These are phyloP conservation scores for Galerina sulciceps DNA, from an alignment of 768 basidiomycete genomes.

Conservation along the genomic window DNA sequence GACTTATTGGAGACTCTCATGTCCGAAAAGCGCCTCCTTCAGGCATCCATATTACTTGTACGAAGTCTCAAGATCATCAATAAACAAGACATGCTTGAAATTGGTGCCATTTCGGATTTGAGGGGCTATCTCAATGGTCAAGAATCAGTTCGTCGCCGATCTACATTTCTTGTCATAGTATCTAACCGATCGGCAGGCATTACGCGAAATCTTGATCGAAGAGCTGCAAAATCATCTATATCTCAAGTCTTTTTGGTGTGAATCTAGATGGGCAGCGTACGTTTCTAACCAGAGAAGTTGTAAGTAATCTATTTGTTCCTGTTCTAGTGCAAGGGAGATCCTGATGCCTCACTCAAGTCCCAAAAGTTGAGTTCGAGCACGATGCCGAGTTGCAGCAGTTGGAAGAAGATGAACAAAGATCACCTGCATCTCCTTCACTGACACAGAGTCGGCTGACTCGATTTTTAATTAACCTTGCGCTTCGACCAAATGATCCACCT, in stretches of 20 bases:
- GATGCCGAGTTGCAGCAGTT: slow-evolving; percentile 37
- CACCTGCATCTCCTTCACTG: slow-evolving; percentile 42
- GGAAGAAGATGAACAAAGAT: slow-evolving; percentile 33
- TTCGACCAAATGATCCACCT: slow-evolving; percentile 81
- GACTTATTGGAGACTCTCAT: slow-evolving; percentile 93
- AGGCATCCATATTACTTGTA: slow-evolving; percentile 86
- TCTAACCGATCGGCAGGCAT: slow-evolving; percentile 52
- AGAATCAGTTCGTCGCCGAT: slow-evolving; percentile 65
- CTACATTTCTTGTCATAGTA: slow-evolving; percentile 2
- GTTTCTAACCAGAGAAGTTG: slow-evolving; percentile 76
- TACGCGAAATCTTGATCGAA: slow-evolving; percentile 92
- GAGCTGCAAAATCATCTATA: slow-evolving; percentile 98
- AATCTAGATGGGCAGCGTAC: slow-evolving; percentile 89
- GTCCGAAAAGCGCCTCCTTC: slow-evolving; percentile 90
- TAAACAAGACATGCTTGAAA: slow-evolving; percentile 90
- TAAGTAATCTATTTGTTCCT: slow-evolving; percentile 41
- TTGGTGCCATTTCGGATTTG: slow-evolving; percentile 92
- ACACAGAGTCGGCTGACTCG: slow-evolving; percentile 57
- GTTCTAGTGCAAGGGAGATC: not conserved
- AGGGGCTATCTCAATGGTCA: slow-evolving; percentile 83
- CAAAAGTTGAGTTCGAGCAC: slow-evolving; percentile 66
- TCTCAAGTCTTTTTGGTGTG: slow-evolving; percentile 95
- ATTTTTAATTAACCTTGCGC: slow-evolving; percentile 66
- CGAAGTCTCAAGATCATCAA: slow-evolving; percentile 89
- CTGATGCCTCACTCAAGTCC: slow-evolving; percentile 45